A percentile compares a stretch with the other conserved stretches of the same genome.
phyloP scores from a whole-genome alignment of 345 rosid species.

The Lepidium africanum region DNA sequence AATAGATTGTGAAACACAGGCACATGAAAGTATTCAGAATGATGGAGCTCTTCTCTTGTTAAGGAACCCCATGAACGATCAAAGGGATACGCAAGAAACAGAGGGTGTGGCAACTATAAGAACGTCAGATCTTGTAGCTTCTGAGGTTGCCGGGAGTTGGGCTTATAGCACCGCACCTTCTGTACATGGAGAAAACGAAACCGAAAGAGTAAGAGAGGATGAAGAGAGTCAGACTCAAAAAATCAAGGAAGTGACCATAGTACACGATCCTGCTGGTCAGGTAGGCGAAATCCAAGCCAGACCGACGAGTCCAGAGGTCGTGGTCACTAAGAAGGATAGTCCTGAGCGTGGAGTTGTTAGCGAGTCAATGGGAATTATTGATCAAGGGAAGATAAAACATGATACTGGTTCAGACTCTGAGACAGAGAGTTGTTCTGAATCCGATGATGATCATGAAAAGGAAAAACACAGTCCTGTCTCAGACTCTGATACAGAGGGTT shows the following conservation, averaged over 20 bases:
- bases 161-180: conserved; percentile 81
- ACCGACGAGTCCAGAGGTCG: conserved; percentile 35
- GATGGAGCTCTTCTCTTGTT: conserved; percentile 17
- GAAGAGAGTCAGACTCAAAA: conserved; percentile 32
- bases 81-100: conserved; percentile 44
- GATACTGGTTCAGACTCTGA: conserved; percentile 45
- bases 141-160: conserved; percentile 92
- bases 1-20: conserved; percentile 60
- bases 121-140: conserved; percentile 77
- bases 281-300: conserved; percentile 58
- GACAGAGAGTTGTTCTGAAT: conserved; percentile 42
- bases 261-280: conserved; percentile 36
- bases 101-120: conserved; percentile 56
- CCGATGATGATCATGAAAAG: conserved; percentile 28
- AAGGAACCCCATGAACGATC: conserved; percentile 31
- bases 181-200: conserved; percentile 65
- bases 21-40: conserved; percentile 36
- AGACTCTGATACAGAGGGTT: conserved; percentile 45
- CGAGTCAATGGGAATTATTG: conserved; percentile 51
- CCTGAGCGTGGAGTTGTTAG: conserved; percentile 41
- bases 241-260: conserved; percentile 23
- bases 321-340: conserved; percentile 21
- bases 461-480: conserved; percentile 34
- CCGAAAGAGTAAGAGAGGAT: conserved; percentile 40
- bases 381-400: conserved; percentile 25